Conservation (phyloP, 2,329 filamentous ascomycete genomes). For the Pseudopyrenochaeta lycopersici region DNA sequence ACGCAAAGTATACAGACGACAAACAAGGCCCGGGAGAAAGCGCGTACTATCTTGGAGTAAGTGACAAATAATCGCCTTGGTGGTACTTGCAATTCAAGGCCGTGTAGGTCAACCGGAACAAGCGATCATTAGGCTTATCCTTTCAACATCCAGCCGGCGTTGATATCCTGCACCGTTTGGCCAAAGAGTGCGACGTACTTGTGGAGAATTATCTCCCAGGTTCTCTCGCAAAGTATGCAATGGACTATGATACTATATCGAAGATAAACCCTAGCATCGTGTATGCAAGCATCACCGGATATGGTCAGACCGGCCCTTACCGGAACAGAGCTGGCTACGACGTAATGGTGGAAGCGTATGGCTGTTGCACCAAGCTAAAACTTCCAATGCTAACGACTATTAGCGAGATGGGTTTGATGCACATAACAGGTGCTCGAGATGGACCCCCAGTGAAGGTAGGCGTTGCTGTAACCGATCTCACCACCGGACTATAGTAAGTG, state of each 20-base stretch:
- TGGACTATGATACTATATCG: conserved; percentile 85
- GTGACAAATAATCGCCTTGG: conserved; percentile 25
- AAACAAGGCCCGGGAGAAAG: conserved; percentile 81
- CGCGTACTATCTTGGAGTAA: conserved; percentile 90
- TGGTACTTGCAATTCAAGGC: background rate
- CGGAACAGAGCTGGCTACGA: conserved; percentile 90
- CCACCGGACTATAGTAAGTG: conserved; percentile 79
- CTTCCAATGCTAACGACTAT: conserved; percentile 16
- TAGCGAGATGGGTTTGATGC: conserved; percentile 93
- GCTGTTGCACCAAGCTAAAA: conserved; percentile 7
- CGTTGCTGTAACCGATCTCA: conserved; percentile 95
- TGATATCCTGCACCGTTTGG: conserved; percentile 85
- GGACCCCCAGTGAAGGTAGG: conserved; percentile 96
- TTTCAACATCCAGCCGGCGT: conserved; percentile 88
- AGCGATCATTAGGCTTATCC: conserved; percentile 90
- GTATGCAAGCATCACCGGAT: conserved; percentile 96
- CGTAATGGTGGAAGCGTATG: conserved; percentile 93
- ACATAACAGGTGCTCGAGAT: conserved; percentile 90
- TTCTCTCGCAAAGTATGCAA: conserved; percentile 84
- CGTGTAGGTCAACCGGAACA: conserved; percentile 88
- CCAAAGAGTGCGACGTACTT: conserved; percentile 85
- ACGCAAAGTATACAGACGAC: conserved; percentile 76
- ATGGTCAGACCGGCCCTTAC: conserved; percentile 94
- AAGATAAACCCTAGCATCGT: conserved; percentile 86
- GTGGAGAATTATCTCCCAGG: conserved; percentile 98